phyloP scores from a whole-genome alignment of 1,139 yeast genomes.

The Candida smagusa region DNA sequence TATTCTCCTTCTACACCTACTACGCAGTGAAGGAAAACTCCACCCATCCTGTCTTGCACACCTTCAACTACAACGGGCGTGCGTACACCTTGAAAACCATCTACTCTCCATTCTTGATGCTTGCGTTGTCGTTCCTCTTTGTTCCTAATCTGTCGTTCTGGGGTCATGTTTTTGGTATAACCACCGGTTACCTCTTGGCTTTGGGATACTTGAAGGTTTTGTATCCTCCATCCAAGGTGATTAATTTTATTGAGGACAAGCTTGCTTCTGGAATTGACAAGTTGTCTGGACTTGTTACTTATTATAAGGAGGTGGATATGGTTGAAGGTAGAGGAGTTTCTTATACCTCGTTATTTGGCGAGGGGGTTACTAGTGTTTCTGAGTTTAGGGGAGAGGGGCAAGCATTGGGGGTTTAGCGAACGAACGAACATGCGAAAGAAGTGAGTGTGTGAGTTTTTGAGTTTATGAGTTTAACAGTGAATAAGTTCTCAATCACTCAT shows the following conservation, averaged over 20 bases:
- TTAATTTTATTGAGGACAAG: slow-evolving; percentile 64
- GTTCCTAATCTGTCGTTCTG: slow-evolving; percentile 64
- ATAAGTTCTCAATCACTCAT: too few species aligned
- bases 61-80: slow-evolving; percentile 20
- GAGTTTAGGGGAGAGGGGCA: not conserved
- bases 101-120: slow-evolving; percentile 53
- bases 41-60: slow-evolving; percentile 41
- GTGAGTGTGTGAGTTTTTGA: too few species aligned
- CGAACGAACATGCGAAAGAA: too few species aligned
- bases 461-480: too few species aligned
- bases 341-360: slow-evolving; percentile 31
- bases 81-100: slow-evolving; percentile 56
- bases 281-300: slow-evolving; percentile 54
- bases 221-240: slow-evolving; percentile 64
- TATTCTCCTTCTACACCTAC: slow-evolving; percentile 67
- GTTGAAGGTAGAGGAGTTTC: slow-evolving; percentile 38
- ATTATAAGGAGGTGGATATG: slow-evolving; percentile 56
- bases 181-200: slow-evolving; percentile 47
- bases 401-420: not conserved
- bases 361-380: not conserved
- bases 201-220: slow-evolving; percentile 53
- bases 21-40: slow-evolving; percentile 59
- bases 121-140: slow-evolving; percentile 48
- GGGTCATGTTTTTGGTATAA: slow-evolving; percentile 59
- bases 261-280: slow-evolving; percentile 46